Conservation (phyloP, 805 yeast genomes). For the Spathaspora hagerdaliae region DNA sequence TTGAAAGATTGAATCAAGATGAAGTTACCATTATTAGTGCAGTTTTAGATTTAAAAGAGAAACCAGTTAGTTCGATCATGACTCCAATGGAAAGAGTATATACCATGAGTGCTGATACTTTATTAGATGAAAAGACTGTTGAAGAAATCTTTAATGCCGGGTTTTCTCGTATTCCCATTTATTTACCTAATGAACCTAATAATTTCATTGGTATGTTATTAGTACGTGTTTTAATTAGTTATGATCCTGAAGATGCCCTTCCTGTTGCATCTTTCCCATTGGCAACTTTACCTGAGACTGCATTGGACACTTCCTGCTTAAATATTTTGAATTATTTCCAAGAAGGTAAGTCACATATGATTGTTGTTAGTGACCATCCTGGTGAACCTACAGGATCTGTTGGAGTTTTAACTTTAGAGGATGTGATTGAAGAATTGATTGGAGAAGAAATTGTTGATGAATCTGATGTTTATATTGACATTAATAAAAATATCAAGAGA, state of each 20-base stretch:
- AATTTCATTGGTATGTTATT: conserved; percentile 94
- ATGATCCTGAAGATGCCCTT: conserved; percentile 93
- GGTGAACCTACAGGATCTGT: conserved; percentile 81
- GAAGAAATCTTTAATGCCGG: conserved; percentile 92
- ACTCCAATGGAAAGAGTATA: conserved; percentile 89
- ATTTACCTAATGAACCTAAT: conserved; percentile 80
- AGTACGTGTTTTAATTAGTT: conserved; percentile 87
- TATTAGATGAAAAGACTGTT: conserved; percentile 78
- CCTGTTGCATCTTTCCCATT: conserved; percentile 92
- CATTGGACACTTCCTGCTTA: conserved; percentile 85
- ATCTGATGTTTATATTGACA: conserved; percentile 88
- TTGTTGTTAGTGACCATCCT: conserved; percentile 80
- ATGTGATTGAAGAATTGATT: conserved; percentile 95
- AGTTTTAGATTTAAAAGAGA: conserved; percentile 89
- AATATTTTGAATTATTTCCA: conserved; percentile 94
- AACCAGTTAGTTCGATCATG: conserved; percentile 82
- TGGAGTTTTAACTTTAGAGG: conserved; percentile 92
- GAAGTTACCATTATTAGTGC: conserved; percentile 95
- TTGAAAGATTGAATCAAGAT: conserved; percentile 86
- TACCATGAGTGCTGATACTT: conserved; percentile 78
- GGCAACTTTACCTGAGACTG: conserved; percentile 94
- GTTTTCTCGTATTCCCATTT: conserved; percentile 91
- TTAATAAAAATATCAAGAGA: conserved; percentile 81
- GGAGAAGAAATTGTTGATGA: conserved; percentile 98
- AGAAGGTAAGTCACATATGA: conserved; percentile 98